Conservation (phyloP, 2,329 filamentous ascomycete genomes). For the Fusarium siculi region DNA sequence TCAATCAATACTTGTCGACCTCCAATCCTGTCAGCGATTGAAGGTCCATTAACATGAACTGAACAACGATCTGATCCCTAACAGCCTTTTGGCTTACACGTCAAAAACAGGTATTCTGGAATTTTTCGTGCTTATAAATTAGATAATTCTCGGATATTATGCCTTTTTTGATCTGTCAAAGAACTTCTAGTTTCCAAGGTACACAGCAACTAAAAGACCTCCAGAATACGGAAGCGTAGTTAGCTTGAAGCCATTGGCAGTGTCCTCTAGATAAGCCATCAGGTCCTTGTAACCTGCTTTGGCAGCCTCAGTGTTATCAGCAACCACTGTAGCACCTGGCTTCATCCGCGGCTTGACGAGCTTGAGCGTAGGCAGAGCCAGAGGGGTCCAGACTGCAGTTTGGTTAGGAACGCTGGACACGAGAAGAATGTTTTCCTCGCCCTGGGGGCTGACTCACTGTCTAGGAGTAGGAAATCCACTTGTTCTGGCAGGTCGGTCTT, state of each 20-base stretch:
- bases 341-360: constrained; percentile 57
- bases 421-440: background rate
- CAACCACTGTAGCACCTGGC: constrained; percentile 59
- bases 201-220: constrained; percentile 44
- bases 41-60: background rate
- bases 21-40: too few species aligned
- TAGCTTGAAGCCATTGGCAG: constrained; percentile 60
- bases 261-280: constrained; percentile 55
- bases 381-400: constrained; percentile 63
- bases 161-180: background rate
- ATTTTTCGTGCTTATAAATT: too few species aligned
- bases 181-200: constrained; percentile 16
- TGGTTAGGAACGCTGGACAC: background rate
- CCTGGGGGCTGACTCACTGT: constrained; percentile 60
- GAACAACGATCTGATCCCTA: background rate
- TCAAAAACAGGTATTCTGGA: background rate
- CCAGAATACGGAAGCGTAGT: constrained; percentile 46
- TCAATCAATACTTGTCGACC: background rate
- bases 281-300: constrained; percentile 59
- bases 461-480: constrained; percentile 68
- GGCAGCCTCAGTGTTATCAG: constrained; percentile 59
- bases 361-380: constrained; percentile 63
- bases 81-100: background rate
- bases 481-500: constrained; percentile 56
- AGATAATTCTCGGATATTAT: background rate